phyloP scores from a whole-genome alignment of 1,139 yeast species.

The Magnusiomyces sp. region DNA sequence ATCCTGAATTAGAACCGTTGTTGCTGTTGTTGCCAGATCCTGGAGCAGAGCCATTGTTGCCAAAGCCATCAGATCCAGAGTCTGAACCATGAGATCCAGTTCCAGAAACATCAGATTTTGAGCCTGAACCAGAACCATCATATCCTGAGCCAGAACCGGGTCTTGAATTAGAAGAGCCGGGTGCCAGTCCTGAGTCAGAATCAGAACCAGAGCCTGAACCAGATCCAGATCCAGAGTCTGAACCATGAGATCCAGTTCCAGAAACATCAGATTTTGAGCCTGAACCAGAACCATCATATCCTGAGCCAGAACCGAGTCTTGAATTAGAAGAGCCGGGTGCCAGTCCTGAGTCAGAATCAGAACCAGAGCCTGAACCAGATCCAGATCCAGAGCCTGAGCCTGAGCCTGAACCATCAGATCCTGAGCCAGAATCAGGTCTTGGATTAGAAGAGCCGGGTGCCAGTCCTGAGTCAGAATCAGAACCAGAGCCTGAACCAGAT shows the following conservation, averaged over 20 bases:
- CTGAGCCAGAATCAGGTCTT: slow-evolving; percentile 4
- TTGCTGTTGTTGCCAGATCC: too few species aligned
- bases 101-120: slow-evolving; percentile 3
- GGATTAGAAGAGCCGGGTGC: too few species aligned
- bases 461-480: slow-evolving; percentile 7
- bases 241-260: slow-evolving; percentile 4
- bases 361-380: slow-evolving; percentile 1
- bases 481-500: slow-evolving; percentile 3
- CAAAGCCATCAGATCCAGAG: neutral
- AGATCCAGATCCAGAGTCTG: neutral
- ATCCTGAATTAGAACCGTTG: too few species aligned
- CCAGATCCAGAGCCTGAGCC: slow-evolving; percentile 3
- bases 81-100: neutral
- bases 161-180: slow-evolving; percentile 4
- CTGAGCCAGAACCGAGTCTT: neutral
- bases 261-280: neutral
- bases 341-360: slow-evolving; percentile 3
- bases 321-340: too few species aligned
- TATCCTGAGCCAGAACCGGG: slow-evolving; percentile 3
- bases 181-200: slow-evolving; percentile 5
- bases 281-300: neutral
- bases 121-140: slow-evolving; percentile 1
- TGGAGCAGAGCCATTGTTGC: slow-evolving; percentile 3
- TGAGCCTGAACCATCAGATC: slow-evolving; percentile 3
- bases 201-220: slow-evolving; percentile 1